phyloP scores from a whole-genome alignment of 179 eudicot genomes.

The Silene vulgaris region DNA sequence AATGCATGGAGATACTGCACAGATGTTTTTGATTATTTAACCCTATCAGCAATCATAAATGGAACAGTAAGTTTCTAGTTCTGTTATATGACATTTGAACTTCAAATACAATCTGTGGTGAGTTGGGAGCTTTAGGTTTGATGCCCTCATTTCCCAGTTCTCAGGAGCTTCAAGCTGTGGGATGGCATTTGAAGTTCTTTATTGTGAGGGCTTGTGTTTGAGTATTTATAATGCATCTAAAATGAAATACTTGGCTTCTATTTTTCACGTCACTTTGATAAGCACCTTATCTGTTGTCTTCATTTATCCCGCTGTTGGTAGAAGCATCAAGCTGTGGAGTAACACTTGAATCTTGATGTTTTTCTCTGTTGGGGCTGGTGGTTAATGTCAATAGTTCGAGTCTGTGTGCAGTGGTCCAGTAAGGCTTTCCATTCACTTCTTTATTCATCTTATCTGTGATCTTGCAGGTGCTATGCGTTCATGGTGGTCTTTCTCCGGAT shows the following conservation, averaged over 20 bases:
- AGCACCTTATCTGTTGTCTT: no score
- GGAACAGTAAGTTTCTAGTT: constrained; percentile 63
- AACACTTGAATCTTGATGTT: no score
- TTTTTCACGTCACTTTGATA: no score
- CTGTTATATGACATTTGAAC: neutral
- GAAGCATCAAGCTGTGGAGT: no score
- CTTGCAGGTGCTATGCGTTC: constrained; percentile 90
- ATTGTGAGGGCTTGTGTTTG: neutral
- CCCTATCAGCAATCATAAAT: constrained; percentile 90
- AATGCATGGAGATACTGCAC: constrained; percentile 99
- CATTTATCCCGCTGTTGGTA: no score
- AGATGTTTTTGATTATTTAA: constrained; percentile 91
- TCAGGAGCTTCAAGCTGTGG: neutral
- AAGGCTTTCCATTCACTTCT: neutral
- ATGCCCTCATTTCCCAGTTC: neutral
- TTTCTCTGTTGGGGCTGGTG: no score
- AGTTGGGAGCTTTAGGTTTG: constrained; percentile 1
- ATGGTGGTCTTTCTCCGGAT: constrained; percentile 98
- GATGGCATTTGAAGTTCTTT: neutral
- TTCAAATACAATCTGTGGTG: neutral
- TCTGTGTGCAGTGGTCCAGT: neutral
- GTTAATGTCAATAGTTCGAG: no score
- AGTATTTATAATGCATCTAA: neutral
- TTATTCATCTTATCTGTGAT: constrained; percentile 7
- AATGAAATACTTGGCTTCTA: no score